Conservation (phyloP, 768 basidiomycete genomes). For the Pilatotrama ljubarskyi region DNA sequence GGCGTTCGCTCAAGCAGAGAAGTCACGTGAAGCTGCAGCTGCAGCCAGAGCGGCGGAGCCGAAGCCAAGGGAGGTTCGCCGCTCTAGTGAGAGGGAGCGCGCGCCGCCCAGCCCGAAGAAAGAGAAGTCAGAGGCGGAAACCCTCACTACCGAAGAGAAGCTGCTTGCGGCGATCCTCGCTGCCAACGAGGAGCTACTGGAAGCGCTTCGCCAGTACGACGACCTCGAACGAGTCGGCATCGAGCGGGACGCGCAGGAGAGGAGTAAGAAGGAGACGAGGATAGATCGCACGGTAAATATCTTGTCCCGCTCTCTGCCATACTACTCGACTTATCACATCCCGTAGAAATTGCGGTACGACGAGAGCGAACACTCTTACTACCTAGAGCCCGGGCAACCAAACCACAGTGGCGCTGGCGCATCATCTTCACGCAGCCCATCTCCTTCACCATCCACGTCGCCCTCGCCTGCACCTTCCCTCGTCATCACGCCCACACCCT, state of each 20-base stretch:
- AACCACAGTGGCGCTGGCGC: constrained; percentile 35
- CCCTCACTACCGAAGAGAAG: constrained; percentile 70
- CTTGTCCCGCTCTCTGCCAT: not conserved
- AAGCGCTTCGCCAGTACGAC: constrained; percentile 71
- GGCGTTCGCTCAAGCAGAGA: constrained; percentile 82
- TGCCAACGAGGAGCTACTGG: constrained; percentile 71
- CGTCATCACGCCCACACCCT: constrained; percentile 30
- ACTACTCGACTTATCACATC: not conserved
- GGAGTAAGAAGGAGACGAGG: constrained; percentile 66
- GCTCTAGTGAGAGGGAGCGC: constrained; percentile 14
- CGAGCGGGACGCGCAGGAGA: constrained; percentile 63
- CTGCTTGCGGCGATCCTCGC: constrained; percentile 71
- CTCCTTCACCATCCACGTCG: constrained; percentile 46
- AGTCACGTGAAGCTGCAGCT: constrained; percentile 44
- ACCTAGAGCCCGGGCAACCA: constrained; percentile 32
- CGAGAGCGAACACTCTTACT: constrained; percentile 34
- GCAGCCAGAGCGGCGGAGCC: constrained; percentile 3
- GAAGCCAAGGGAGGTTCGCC: constrained; percentile 8
- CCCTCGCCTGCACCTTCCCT: constrained; percentile 37
- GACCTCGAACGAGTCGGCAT: constrained; percentile 69
- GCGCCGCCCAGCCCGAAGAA: constrained; percentile 18
- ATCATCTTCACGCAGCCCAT: constrained; percentile 45
- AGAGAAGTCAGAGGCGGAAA: constrained; percentile 29
- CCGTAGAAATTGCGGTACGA: constrained; percentile 39
- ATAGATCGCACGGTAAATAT: constrained; percentile 65